phyloP scores from a whole-genome alignment of 305 asterid species.

The Fraxinus floribunda region DNA sequence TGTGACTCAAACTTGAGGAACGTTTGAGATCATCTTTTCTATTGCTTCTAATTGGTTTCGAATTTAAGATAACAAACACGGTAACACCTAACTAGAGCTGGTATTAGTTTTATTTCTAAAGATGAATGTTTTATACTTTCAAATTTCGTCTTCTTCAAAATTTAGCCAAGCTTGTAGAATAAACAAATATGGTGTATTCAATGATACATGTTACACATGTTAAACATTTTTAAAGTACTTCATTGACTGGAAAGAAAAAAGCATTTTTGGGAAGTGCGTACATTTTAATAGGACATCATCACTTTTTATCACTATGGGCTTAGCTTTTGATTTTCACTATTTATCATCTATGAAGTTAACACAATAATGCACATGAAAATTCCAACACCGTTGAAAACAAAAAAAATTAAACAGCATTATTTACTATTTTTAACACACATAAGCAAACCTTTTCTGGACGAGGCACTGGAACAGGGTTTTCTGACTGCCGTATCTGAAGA shows the following conservation, averaged over 20 bases:
- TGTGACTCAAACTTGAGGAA: not conserved
- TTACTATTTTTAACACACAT: not conserved
- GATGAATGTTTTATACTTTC: conserved; percentile 1
- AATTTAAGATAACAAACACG: not conserved
- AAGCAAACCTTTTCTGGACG: conserved; percentile 56
- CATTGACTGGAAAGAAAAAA: not conserved
- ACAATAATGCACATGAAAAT: not conserved
- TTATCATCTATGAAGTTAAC: not conserved
- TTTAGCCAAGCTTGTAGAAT: not conserved
- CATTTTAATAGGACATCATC: not conserved
- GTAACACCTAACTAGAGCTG: not conserved
- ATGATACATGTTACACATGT: not conserved
- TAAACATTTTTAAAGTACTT: not conserved
- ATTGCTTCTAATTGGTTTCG: not conserved
- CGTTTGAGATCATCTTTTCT: not conserved
- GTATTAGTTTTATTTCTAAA: not conserved
- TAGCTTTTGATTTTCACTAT: not conserved
- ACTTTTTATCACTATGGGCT: not conserved
- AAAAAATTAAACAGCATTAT: not conserved
- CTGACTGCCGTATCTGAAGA: conserved; percentile 22
- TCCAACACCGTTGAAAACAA: not conserved
- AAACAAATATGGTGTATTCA: not conserved
- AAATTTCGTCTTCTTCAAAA: not conserved
- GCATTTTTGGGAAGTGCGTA: not conserved
- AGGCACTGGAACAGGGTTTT: conserved; percentile 21